Percentiles rank a stretch among this genome's conserved stretches.
Evolutionary conservation across 495 filamentous ascomycete species (phyloP).

Genomic region (Aspergillus conjunctus): DNA sequence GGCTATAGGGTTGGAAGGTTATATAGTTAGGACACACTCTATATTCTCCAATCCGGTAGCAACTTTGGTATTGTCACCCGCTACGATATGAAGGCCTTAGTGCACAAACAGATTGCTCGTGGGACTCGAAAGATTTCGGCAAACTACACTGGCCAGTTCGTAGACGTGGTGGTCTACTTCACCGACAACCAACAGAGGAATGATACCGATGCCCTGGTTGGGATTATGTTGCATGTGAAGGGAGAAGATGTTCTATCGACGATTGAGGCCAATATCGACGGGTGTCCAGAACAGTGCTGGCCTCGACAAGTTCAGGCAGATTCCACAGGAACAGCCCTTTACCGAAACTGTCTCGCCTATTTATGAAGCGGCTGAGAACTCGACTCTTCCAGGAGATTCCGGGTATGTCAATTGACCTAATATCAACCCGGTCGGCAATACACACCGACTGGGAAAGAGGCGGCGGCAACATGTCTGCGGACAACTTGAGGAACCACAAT

Average conservation of each 20-base stretch:
- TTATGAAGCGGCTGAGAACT: background rate
- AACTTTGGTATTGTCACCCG: background rate
- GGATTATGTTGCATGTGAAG: background rate
- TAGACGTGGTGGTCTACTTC: background rate
- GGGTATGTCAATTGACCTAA: background rate
- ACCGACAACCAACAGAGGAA: background rate
- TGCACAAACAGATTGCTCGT: background rate
- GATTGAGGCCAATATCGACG: background rate
- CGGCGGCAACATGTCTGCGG: conserved; percentile 1
- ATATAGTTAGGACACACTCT: too few relatives aligned
- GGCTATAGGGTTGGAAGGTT: too few relatives aligned
- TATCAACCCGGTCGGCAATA: background rate
- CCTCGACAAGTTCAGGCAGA: background rate
- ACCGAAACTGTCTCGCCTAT: background rate
- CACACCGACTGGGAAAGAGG: background rate
- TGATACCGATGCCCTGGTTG: background rate
- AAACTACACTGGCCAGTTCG: background rate
- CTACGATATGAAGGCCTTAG: background rate
- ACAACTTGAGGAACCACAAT: conserved; percentile 2
- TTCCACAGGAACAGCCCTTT: background rate
- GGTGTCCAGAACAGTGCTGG: background rate
- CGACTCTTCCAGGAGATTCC: background rate
- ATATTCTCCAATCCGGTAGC: too few relatives aligned
- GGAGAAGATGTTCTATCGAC: background rate
- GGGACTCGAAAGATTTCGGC: background rate